Evolutionary conservation across 148 eudicot genomes (phyloP).

Genomic region (Mesembryanthemum crystallinum): DNA sequence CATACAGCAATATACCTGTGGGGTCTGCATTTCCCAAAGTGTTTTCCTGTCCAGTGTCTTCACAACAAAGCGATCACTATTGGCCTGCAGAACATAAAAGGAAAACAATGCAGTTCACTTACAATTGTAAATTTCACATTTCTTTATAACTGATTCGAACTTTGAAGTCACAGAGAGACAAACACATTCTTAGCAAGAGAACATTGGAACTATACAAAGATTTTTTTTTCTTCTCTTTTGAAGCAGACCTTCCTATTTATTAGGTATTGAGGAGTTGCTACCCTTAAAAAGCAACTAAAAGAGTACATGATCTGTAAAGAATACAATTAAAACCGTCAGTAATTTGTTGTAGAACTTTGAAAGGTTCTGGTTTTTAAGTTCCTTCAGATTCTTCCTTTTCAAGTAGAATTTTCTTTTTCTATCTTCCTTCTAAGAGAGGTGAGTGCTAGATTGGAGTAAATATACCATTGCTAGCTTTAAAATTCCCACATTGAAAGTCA

Average conservation of each 20-base stretch:
- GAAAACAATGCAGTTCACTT: neutral
- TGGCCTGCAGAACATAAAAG: constrained; percentile 52
- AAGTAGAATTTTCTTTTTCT: neutral
- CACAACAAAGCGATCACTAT: constrained; percentile 64
- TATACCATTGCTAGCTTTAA: neutral
- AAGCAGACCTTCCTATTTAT: neutral
- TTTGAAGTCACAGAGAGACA: neutral
- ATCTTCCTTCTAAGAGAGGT: neutral
- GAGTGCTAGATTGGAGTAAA: neutral
- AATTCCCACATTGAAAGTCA: neutral
- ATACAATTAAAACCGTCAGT: neutral
- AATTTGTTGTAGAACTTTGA: neutral
- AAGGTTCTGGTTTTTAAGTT: neutral
- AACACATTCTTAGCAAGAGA: neutral
- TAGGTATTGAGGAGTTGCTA: neutral
- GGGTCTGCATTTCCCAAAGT: constrained; percentile 99
- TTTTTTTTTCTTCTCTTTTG: neutral
- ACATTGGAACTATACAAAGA: neutral
- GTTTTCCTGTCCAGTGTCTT: constrained; percentile 85
- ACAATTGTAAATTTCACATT: neutral
- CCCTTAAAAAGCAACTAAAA: neutral
- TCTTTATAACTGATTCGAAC: neutral
- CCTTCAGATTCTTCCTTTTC: neutral
- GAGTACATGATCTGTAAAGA: neutral
- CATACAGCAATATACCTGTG: constrained; percentile 57